Percentiles rank a stretch among this genome's conserved stretches.
Conservation (phyloP, 768 basidiomycete genomes). For the Suillus subluteus region DNA sequence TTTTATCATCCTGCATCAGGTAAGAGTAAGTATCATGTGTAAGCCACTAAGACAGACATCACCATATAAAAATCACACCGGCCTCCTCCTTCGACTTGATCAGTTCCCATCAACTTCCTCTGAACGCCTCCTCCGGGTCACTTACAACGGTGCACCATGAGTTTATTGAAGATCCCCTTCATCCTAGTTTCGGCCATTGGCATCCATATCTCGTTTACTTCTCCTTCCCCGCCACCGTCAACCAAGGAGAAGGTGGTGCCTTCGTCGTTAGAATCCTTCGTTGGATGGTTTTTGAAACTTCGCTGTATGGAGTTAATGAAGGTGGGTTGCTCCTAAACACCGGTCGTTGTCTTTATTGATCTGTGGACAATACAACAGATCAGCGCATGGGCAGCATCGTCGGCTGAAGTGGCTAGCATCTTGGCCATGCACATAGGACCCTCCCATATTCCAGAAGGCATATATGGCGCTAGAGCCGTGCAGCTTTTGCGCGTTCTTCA, state of each 20-base stretch:
- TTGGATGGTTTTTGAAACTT: background rate
- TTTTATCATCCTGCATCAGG: constrained; percentile 4
- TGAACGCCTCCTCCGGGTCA: too few relatives aligned
- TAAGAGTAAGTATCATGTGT: background rate
- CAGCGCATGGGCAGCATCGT: background rate
- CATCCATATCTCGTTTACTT: constrained; percentile 29
- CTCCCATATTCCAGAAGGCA: background rate
- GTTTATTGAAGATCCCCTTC: constrained; percentile 24
- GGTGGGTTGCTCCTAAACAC: background rate
- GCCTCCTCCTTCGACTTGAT: too few relatives aligned
- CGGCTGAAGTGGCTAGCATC: constrained; percentile 6
- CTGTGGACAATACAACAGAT: background rate
- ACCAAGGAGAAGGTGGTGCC: constrained; percentile 16
- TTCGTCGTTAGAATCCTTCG: background rate
- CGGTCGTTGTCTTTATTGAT: background rate
- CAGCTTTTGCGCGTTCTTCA: background rate
- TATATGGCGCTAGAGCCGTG: background rate
- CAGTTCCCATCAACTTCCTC: too few relatives aligned
- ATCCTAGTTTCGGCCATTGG: constrained; percentile 27
- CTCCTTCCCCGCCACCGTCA: constrained; percentile 25
- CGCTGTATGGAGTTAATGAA: background rate
- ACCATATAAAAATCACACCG: too few relatives aligned
- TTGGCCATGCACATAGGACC: background rate
- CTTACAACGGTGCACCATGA: constrained; percentile 10
- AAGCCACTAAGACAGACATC: too few relatives aligned